Evolutionary conservation across 495 filamentous ascomycete genomes (phyloP), one percentile per base, ranked within the genome.

Genomic region (Daldinia decipiens): DNA sequence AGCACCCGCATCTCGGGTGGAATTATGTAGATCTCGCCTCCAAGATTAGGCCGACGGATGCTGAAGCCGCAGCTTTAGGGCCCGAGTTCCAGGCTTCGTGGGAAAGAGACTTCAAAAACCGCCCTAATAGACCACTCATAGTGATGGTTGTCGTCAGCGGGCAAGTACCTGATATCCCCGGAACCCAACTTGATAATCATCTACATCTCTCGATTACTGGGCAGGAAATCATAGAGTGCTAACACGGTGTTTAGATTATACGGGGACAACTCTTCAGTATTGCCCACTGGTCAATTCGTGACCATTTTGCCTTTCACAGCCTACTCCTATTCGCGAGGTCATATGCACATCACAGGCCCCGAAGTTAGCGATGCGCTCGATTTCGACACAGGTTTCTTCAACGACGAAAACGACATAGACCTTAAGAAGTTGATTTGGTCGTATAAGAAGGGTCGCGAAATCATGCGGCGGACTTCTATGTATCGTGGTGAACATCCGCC

Each of bases 291-390:
- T 0, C 82, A 85, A 36, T 84, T 81, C 66, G 43, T 81, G 27
- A 71, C 78, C 1, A 51, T 79, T 0, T 76, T 63, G 19, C 63
- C 68, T 11, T 87, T 78, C 68, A 82, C 82, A 4, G 73, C 77
- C 24, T 87, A 89, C 70, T 86, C 87, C 8, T 83, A 82, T 59
- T 87, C 86, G 5, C 86, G 87, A 1, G 87, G 87, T 3, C 77
- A 80, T 57, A 75, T 89, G 27, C 87, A 89, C 71, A 86, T 89
- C 70, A 86, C 80, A 11, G 73, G 77, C 2, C 75, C 82, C 12
- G 69, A 76, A 5, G 63, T 78, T 13, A 34, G 68, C 36, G 76
- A 76, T 15, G 74, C 77, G 1, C 66, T 78, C 9, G 76, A 82
- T 54, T 84, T 87, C 62, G 69, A 80, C 32, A 56, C 50, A 0